Evolutionary conservation across 2,329 filamentous ascomycete genomes (phyloP).

Genomic region (Trichoderma atroviride): DNA sequence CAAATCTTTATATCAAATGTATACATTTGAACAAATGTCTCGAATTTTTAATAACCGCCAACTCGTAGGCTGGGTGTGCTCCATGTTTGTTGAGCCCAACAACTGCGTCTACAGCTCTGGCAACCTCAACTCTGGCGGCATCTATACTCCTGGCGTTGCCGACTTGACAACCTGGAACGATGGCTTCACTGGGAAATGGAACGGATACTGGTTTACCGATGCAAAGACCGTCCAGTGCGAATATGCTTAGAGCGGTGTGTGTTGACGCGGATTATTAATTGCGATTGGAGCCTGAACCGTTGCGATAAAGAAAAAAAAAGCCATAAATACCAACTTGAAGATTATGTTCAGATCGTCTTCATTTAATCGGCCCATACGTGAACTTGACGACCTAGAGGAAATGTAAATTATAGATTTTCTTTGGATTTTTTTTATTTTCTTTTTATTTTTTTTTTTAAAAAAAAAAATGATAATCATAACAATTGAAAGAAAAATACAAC

Average conservation of each 20-base stretch:
- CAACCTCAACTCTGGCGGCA: slow-evolving; percentile 9
- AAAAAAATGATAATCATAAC: too few species aligned
- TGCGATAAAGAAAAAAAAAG: neutral
- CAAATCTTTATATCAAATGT: too few species aligned
- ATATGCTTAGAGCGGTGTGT: neutral
- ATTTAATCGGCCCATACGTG: too few species aligned
- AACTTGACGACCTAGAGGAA: too few species aligned
- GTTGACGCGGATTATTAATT: neutral
- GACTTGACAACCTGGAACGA: slow-evolving; percentile 13
- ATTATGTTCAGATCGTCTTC: neutral
- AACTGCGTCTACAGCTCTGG: neutral
- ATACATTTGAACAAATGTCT: neutral
- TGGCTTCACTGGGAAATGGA: neutral
- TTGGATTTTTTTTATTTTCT: too few species aligned
- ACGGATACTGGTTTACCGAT: slow-evolving; percentile 10
- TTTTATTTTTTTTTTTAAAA: too few species aligned
- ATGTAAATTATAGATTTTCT: too few species aligned
- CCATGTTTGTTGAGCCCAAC: slow-evolving; percentile 11
- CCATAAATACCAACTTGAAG: neutral
- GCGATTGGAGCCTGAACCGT: neutral
- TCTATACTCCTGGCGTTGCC: neutral
- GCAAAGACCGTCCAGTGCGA: neutral
- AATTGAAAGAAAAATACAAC: too few species aligned
- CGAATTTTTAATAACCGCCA: neutral
- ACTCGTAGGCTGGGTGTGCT: neutral